These are phyloP conservation scores for Endotrypanum monterogeii DNA, from an alignment of 208 protist species.

Conservation along the genomic window DNA sequence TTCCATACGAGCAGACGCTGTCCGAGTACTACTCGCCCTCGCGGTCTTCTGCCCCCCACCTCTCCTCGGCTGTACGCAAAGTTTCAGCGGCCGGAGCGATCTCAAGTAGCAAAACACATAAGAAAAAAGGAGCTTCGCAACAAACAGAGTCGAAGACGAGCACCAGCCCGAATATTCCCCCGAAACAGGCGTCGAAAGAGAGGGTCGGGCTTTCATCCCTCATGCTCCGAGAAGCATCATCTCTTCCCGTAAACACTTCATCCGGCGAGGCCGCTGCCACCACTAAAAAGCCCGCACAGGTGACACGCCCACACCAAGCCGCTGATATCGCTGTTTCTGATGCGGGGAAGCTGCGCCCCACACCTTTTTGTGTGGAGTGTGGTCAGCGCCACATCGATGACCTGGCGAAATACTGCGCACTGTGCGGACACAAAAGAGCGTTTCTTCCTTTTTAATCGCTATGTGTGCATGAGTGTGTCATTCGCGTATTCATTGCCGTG, in stretches of 20 bases:
- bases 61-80: neutral
- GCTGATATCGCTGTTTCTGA: neutral
- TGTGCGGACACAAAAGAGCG: slow-evolving; percentile 75
- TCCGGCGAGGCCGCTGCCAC: neutral
- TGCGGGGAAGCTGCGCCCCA: slow-evolving; percentile 4
- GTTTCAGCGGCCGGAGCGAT: neutral
- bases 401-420: slow-evolving; percentile 80
- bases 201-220: neutral
- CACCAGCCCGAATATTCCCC: neutral
- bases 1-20: neutral
- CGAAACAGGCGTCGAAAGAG: neutral
- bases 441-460: slow-evolving; percentile 22
- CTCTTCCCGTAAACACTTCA: neutral
- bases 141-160: neutral
- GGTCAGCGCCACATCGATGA: slow-evolving; percentile 70
- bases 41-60: neutral
- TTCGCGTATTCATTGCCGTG: neutral
- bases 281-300: neutral
- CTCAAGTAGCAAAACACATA: neutral
- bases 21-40: neutral
- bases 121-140: neutral
- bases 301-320: too few species aligned
- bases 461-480: too few species aligned
- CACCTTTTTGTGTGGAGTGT: slow-evolving; percentile 58
- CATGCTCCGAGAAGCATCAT: neutral